A percentile compares a stretch with the other conserved stretches of the same genome.
These are phyloP conservation scores for Podospora appendiculata DNA, from an alignment of 495 filamentous ascomycete genomes.

Conservation along the genomic window DNA sequence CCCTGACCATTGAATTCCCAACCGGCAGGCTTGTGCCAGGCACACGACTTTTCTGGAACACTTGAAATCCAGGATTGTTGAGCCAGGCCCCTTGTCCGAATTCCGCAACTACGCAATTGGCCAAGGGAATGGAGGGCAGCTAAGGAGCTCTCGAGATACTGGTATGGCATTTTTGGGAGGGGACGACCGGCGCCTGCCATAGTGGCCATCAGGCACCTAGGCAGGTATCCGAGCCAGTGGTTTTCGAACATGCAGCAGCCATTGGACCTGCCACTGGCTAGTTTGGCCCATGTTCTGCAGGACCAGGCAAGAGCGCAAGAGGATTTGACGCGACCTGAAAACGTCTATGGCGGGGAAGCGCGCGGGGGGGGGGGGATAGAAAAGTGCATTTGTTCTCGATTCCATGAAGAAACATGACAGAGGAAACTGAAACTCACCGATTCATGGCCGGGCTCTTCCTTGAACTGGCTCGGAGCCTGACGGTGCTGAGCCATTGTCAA, in stretches of 20 bases:
- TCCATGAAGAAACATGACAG: no score
- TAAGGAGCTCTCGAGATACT: no score
- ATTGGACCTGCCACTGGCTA: no score
- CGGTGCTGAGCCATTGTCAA: conserved; percentile 33
- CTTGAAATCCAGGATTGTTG: conserved; percentile 18
- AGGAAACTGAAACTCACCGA: conserved; percentile 21
- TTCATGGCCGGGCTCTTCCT: conserved; percentile 28
- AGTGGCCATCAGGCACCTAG: no score
- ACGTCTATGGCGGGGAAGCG: no score
- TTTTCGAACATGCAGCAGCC: not conserved
- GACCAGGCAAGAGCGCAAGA: no score
- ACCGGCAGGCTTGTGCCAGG: conserved; percentile 23
- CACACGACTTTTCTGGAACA: conserved; percentile 29
- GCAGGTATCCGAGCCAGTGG: not conserved
- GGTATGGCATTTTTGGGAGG: not conserved
- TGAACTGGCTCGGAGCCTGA: conserved; percentile 30
- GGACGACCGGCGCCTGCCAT: no score
- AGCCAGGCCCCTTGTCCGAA: conserved; percentile 5
- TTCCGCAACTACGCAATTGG: conserved; percentile 10
- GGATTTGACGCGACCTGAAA: no score
- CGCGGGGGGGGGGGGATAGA: no score
- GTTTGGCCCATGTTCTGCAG: no score
- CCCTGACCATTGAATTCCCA: conserved; percentile 17
- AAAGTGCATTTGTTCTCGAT: no score
- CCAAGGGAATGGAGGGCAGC: conserved; percentile 3